These are phyloP conservation scores for Fusarium nematophilum DNA, from an alignment of 2,329 filamentous ascomycete species.

Conservation along the genomic window DNA sequence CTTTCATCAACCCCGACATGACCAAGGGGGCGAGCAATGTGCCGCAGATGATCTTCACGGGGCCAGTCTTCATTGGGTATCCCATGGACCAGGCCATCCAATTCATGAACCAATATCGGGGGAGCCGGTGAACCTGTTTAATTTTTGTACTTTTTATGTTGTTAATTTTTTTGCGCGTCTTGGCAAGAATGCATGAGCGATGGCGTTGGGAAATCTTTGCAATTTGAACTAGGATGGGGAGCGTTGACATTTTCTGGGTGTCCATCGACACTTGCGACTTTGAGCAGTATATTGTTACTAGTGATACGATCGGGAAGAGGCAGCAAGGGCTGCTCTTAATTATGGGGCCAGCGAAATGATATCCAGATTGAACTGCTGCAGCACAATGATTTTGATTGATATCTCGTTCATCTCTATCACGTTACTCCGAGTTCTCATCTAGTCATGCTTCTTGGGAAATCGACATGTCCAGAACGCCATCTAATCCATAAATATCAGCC, in stretches of 20 bases:
- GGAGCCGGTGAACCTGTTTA: constrained; percentile 37
- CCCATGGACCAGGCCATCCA: constrained; percentile 83
- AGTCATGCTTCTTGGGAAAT: constrained; percentile 6
- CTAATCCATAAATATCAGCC: constrained; percentile 23
- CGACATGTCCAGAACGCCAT: constrained; percentile 39
- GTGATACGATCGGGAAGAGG: constrained; percentile 8
- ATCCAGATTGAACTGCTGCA: constrained; percentile 34
- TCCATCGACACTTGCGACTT: constrained; percentile 3
- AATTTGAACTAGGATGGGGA: constrained; percentile 12
- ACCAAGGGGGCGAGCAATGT: constrained; percentile 46
- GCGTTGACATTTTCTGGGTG: constrained; percentile 25
- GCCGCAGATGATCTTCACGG: constrained; percentile 87
- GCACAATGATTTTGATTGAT: constrained; percentile 1
- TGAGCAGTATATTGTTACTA: neutral
- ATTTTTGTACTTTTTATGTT: constrained; percentile 23
- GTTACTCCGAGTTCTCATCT: neutral
- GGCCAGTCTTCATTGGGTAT: constrained; percentile 94
- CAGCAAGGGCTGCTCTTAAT: constrained; percentile 18
- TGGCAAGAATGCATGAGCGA: constrained; percentile 43
- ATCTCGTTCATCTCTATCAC: constrained; percentile 17
- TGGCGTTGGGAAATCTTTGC: constrained; percentile 43
- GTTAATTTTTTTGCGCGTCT: constrained; percentile 14
- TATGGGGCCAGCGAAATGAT: constrained; percentile 33
- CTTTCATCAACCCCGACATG: constrained; percentile 62
- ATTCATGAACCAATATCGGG: constrained; percentile 72